phyloP scores from a whole-genome alignment of 169 alveolate genomes.

The Eimeria sp. region DNA sequence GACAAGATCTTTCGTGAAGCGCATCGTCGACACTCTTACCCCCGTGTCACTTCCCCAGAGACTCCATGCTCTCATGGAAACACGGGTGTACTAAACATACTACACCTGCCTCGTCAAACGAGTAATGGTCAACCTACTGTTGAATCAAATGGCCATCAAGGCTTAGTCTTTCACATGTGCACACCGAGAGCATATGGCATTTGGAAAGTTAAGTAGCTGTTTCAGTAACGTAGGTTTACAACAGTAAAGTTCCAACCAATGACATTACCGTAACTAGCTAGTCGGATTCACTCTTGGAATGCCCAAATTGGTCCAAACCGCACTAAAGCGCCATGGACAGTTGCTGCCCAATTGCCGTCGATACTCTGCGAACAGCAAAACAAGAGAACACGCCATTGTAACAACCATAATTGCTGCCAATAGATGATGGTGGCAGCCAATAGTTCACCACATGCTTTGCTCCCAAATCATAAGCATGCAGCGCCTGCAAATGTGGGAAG shows the following conservation, averaged over 20 bases:
- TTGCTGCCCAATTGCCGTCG: constrained; percentile 54
- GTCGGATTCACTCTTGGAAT: not conserved
- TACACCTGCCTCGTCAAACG: constrained; percentile 12
- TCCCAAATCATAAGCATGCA: not conserved
- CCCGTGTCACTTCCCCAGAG: constrained; percentile 72
- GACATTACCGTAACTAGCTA: not conserved
- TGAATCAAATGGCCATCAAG: constrained; percentile 28
- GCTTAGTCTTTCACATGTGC: constrained; percentile 21
- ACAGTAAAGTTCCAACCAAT: not conserved
- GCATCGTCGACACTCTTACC: constrained; percentile 40
- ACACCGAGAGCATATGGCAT: not conserved
- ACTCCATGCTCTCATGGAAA: constrained; percentile 50
- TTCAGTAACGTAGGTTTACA: not conserved
- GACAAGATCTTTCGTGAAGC: constrained; percentile 56
- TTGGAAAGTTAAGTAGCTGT: not conserved
- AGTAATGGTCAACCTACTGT: constrained; percentile 6
- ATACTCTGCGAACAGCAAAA: constrained; percentile 35
- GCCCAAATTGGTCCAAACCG: not conserved
- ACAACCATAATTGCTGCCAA: not conserved
- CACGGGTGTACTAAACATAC: constrained; percentile 68
- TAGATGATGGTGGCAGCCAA: not conserved
- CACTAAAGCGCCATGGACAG: constrained; percentile 1
- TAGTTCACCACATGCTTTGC: not conserved
- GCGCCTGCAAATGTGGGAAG: not conserved
- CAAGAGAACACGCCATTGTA: not conserved